A percentile compares a stretch with the other conserved stretches of the same genome.
These are phyloP conservation scores for Pestalotiopsis sp. DNA, from an alignment of 2,329 filamentous ascomycete species.

Conservation along the genomic window DNA sequence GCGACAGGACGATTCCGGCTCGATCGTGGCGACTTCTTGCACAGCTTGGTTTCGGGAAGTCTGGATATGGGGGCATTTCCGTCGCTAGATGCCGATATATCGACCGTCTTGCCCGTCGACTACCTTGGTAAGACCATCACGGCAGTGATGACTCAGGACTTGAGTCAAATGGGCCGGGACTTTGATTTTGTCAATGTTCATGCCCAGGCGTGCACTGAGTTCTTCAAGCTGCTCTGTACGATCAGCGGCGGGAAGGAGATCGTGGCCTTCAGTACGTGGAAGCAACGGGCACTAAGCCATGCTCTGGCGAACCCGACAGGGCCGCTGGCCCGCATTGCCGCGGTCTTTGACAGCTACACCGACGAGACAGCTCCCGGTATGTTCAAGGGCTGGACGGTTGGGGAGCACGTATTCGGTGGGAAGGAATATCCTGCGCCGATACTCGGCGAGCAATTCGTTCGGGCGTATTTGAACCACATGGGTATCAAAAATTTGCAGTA, in stretches of 20 bases:
- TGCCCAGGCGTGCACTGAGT: constrained; percentile 23
- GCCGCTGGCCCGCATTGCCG: constrained; percentile 24
- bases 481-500: not conserved
- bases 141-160: constrained; percentile 23
- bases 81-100: constrained; percentile 24
- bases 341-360: constrained; percentile 24
- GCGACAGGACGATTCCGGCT: constrained; percentile 26
- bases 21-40: constrained; percentile 29
- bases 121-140: constrained; percentile 27
- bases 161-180: constrained; percentile 21
- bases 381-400: constrained; percentile 23
- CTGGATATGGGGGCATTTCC: constrained; percentile 28
- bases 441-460: constrained; percentile 19
- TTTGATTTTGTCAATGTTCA: constrained; percentile 26
- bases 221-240: constrained; percentile 23
- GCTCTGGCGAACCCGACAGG: constrained; percentile 19
- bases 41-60: constrained; percentile 26
- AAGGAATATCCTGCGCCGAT: constrained; percentile 22
- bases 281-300: constrained; percentile 22
- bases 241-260: constrained; percentile 18
- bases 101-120: constrained; percentile 27
- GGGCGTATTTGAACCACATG: constrained; percentile 15
- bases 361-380: constrained; percentile 24
- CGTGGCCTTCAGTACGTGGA: constrained; percentile 24
- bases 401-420: constrained; percentile 23